A percentile compares a stretch with the other conserved stretches of the same genome.
Conservation (phyloP, 257 asterid genomes). For the Solanum paucissectum region DNA sequence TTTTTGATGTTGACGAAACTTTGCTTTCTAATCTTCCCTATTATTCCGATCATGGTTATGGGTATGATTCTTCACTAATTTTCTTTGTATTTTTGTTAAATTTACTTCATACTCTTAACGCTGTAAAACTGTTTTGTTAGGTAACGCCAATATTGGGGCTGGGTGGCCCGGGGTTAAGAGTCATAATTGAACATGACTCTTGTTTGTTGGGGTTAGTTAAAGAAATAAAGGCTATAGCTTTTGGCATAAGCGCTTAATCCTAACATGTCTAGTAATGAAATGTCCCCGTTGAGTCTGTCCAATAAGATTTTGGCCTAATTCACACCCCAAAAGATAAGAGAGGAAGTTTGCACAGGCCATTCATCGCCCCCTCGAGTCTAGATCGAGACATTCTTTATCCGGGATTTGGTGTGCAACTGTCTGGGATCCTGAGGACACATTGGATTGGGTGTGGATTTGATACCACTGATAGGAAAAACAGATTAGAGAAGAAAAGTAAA, state of each 20-base stretch:
- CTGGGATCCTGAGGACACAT: not conserved
- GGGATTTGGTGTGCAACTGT: not conserved
- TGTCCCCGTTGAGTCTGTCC: not conserved
- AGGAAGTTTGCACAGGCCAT: not conserved
- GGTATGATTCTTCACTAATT: conserved; percentile 22
- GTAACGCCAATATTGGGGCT: not conserved
- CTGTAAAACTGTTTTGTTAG: not conserved
- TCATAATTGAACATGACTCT: not conserved
- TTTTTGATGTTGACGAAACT: conserved; percentile 88
- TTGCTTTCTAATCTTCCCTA: conserved; percentile 84
- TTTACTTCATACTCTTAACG: not conserved
- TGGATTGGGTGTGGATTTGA: not conserved
- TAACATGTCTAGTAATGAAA: not conserved
- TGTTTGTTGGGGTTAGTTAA: not conserved
- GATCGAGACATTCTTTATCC: not conserved
- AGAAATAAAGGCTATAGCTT: not conserved
- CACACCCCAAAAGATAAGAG: not conserved
- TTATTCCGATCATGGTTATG: conserved; percentile 58
- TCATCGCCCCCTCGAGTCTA: not conserved
- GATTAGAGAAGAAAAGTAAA: not conserved
- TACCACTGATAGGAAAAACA: not conserved
- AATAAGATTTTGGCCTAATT: no score
- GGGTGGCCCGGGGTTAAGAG: not conserved
- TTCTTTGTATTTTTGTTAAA: not conserved
- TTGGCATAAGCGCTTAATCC: not conserved